Percentiles rank a stretch among this genome's conserved stretches.
Evolutionary conservation across 1,284 basidiomycete genomes (phyloP).

Genomic region (Boletus subluridellus): DNA sequence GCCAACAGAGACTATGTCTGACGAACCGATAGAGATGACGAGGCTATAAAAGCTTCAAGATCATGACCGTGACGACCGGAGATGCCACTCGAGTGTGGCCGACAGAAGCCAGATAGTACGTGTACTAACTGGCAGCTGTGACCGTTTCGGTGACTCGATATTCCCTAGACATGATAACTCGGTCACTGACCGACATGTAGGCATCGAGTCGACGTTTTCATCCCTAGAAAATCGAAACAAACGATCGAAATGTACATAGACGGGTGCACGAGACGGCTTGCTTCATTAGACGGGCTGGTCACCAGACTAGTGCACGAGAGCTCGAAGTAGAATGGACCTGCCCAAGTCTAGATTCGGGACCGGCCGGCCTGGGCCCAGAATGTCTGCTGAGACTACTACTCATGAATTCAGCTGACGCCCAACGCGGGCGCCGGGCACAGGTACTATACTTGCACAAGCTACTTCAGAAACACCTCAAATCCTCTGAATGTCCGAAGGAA

Average conservation of each 20-base stretch:
- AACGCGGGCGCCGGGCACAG: not conserved
- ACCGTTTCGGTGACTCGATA: not conserved
- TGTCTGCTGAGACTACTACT: not conserved
- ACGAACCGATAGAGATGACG: not conserved
- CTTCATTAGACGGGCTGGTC: too few species aligned
- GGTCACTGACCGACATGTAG: not conserved
- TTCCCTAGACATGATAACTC: not conserved
- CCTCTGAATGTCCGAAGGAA: conserved; percentile 37
- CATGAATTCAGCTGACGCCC: not conserved
- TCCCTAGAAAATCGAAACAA: too few species aligned
- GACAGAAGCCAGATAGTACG: not conserved
- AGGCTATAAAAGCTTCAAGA: too few species aligned
- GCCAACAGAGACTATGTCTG: not conserved
- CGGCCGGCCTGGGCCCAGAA: not conserved
- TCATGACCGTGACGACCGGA: too few species aligned
- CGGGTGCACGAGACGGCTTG: too few species aligned
- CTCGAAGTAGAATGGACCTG: not conserved
- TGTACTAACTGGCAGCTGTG: too few species aligned
- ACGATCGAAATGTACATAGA: not conserved
- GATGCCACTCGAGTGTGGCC: not conserved
- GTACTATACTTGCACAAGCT: not conserved
- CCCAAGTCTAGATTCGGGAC: not conserved
- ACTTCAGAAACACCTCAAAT: conserved; percentile 14
- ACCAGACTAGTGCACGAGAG: too few species aligned
- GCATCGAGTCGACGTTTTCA: not conserved